These are phyloP conservation scores for Epichloe sibirici DNA, from an alignment of 2,329 filamentous ascomycete genomes.

Conservation along the genomic window DNA sequence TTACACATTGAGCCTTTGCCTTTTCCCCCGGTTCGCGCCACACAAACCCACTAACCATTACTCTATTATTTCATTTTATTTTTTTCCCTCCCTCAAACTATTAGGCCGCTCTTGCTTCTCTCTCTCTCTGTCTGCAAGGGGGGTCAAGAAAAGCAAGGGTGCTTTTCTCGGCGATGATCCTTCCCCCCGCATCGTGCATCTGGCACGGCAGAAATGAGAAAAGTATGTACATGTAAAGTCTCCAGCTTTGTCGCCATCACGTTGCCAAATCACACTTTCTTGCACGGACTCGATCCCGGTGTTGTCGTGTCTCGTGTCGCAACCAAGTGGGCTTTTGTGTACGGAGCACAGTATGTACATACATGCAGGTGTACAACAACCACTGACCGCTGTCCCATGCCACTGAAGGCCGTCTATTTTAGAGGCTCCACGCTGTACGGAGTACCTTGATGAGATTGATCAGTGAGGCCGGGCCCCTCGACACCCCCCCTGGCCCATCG, in stretches of 20 bases:
- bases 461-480: no score
- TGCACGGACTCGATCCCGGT: not conserved
- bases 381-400: not conserved
- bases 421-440: not conserved
- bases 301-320: conserved; percentile 1
- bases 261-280: conserved; percentile 3
- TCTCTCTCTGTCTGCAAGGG: no score
- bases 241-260: conserved; percentile 1
- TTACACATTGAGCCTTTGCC: no score
- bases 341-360: not conserved
- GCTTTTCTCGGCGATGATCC: not conserved
- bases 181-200: conserved; percentile 6
- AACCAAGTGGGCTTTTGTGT: not conserved
- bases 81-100: no score
- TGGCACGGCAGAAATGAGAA: not conserved
- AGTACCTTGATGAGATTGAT: no score
- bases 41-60: no score
- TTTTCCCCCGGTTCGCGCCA: no score
- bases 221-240: not conserved
- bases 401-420: not conserved
- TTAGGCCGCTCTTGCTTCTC: no score
- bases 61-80: no score
- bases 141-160: not conserved
- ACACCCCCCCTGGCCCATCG: no score
- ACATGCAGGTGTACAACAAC: no score